Evolutionary conservation across 306 rosid genomes (phyloP).

Genomic region (Prunus kanzakura): DNA sequence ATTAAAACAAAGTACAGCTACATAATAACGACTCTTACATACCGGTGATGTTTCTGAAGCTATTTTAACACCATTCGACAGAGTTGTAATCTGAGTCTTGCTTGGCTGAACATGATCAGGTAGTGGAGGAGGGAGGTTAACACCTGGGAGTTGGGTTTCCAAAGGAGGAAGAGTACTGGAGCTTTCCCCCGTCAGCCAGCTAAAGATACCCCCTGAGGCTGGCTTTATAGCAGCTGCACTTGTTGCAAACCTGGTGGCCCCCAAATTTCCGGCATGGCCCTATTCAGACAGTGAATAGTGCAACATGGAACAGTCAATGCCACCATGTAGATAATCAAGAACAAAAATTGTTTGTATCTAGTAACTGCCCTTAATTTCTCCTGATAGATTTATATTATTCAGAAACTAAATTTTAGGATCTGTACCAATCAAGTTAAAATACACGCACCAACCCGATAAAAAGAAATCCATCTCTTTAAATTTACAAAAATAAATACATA

Average conservation of each 20-base stretch:
- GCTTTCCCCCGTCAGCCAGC: conserved; percentile 73
- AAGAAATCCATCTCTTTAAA: not conserved
- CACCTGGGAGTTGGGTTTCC: conserved; percentile 54
- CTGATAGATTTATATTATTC: not conserved
- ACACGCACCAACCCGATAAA: not conserved
- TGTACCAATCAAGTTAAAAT: not conserved
- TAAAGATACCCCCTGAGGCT: conserved; percentile 61
- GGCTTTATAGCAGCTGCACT: conserved; percentile 52
- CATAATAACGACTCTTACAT: conserved; percentile 25
- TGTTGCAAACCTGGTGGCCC: conserved; percentile 56
- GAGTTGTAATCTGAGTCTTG: conserved; percentile 75
- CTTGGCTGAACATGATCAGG: conserved; percentile 73
- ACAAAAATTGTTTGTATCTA: not conserved
- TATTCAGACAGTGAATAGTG: conserved; percentile 18
- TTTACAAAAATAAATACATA: not conserved
- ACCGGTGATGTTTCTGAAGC: conserved; percentile 77
- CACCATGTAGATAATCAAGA: not conserved
- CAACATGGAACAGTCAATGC: not conserved
- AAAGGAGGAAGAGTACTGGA: conserved; percentile 59
- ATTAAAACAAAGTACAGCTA: not conserved
- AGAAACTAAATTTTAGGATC: not conserved
- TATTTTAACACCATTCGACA: conserved; percentile 71
- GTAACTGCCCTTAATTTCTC: not conserved
- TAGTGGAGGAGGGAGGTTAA: conserved; percentile 56
- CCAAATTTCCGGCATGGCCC: conserved; percentile 57